phyloP scores from a whole-genome alignment of 2,329 filamentous ascomycete genomes.

The Helotiales sp. region DNA sequence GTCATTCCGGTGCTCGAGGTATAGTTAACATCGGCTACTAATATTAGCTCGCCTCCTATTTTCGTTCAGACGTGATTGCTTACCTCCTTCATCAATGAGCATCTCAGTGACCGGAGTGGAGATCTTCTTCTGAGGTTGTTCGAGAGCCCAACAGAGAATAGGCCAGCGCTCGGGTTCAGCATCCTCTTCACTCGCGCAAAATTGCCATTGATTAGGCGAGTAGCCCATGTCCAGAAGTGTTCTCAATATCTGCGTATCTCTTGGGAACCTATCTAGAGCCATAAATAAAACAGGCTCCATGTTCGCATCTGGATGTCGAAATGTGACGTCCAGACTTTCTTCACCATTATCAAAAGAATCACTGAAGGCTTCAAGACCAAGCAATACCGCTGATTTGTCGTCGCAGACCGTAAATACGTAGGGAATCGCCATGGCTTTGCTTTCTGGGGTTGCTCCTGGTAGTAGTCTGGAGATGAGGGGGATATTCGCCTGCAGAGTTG shows the following conservation, averaged over 20 bases:
- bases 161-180: slow-evolving; percentile 49
- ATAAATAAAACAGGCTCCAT: slow-evolving; percentile 49
- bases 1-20: slow-evolving; percentile 14
- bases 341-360: slow-evolving; percentile 54
- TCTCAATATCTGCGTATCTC: slow-evolving; percentile 51
- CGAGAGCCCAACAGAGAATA: slow-evolving; percentile 60
- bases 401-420: slow-evolving; percentile 48
- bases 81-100: slow-evolving; percentile 48
- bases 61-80: neutral
- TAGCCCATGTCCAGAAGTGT: slow-evolving; percentile 57
- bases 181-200: neutral
- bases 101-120: slow-evolving; percentile 58
- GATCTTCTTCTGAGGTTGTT: slow-evolving; percentile 64
- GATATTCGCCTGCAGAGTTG: slow-evolving; percentile 51
- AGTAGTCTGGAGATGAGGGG: slow-evolving; percentile 53
- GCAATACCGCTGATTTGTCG: slow-evolving; percentile 50
- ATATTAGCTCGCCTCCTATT: too few relatives aligned
- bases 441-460: slow-evolving; percentile 48
- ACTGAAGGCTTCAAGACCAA: slow-evolving; percentile 53
- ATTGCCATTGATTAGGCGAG: slow-evolving; percentile 38
- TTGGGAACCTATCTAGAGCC: slow-evolving; percentile 55
- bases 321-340: slow-evolving; percentile 47
- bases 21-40: slow-evolving; percentile 19
- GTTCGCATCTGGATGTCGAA: slow-evolving; percentile 45
- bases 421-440: slow-evolving; percentile 55